Conservation (phyloP, 2,329 filamentous ascomycete genomes). For the Neofusicoccum kwambonambiense region DNA sequence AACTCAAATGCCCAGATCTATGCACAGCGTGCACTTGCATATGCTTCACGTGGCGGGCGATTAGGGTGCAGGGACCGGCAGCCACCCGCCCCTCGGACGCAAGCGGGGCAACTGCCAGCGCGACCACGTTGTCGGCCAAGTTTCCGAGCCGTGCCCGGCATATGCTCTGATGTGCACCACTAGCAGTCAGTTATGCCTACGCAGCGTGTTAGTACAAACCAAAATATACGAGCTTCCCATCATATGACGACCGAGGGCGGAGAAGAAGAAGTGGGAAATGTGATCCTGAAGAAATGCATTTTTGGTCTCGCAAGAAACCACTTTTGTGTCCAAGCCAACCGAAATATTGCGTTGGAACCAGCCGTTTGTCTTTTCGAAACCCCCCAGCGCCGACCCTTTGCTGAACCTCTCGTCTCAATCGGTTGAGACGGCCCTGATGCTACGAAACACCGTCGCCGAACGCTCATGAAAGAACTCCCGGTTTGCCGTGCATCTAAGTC, state of each 20-base stretch:
- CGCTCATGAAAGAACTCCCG: conserved; percentile 15
- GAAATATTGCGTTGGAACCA: conserved; percentile 14
- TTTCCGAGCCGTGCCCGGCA: neutral
- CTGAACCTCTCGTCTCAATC: neutral
- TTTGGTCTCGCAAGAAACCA: conserved; percentile 3
- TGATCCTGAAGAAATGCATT: conserved; percentile 10
- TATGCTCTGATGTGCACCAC: neutral
- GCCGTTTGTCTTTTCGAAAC: neutral
- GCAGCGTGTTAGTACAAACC: neutral
- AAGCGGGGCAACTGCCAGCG: neutral
- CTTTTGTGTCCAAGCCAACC: conserved; percentile 12
- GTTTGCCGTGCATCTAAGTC: conserved; percentile 18
- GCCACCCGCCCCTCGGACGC: neutral
- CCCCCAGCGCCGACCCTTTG: conserved; percentile 9
- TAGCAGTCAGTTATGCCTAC: neutral
- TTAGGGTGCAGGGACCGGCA: neutral
- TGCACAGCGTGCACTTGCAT: neutral
- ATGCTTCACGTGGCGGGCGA: neutral
- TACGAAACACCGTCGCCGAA: conserved; percentile 17
- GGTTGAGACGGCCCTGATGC: conserved; percentile 11
- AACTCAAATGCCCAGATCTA: neutral
- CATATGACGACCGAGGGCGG: neutral
- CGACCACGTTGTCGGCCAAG: neutral
- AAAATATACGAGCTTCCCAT: neutral
- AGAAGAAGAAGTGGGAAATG: neutral